Base-by-base conservation (phyloP, 2,329 filamentous ascomycete genomes). In the Sordariomycetes sp. region DNA sequence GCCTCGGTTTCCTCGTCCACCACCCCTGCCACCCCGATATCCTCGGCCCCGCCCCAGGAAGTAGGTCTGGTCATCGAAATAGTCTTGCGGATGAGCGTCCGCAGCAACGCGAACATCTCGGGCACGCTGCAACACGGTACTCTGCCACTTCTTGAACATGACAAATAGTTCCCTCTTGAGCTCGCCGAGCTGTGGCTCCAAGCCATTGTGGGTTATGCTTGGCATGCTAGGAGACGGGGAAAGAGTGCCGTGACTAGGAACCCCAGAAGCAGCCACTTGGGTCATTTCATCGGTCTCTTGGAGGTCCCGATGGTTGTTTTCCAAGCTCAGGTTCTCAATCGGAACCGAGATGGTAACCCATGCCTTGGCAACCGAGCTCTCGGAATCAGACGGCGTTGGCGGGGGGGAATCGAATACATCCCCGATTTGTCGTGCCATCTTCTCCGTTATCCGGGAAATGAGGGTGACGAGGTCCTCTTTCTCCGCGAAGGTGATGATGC, bases 101-200 rank as follows among this genome's bases (percentile, higher is more conserved):
- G 74, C 77, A 32, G 28, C 28, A 61, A 81, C 76, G 50, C 79
- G 78, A 20, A 91, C 79, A 40, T 94, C 87, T 20, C 84, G 82
- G 25, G 96, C 75, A 16, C 91, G 82, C 59, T 82, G 79, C 48
- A 89, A 74, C 11, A 96, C 81, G 14, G 77, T 76, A 6, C 83
- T 78, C 65, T 89, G 82, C 93, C 93, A 97, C 62, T 90, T 87
- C 59, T 88, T 84, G 67, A 93, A 96, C 67, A 87, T 85, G 7
- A 78, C 73, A 5, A 95, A 68, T 1, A 85, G 80, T 58, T 87
- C 85, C 61, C 81, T 83, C 73, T 85, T 91, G 64, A 91, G 71
- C 64, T 89, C 86, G 59, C 79, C 73, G 61, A 87, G 77, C 59
- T 77, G 71, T 4, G 74, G 70, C 20, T 22, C 14, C 14, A 10